Evolutionary conservation across 768 basidiomycete species (phyloP).

Genomic region (Butyriboletus loyo): DNA sequence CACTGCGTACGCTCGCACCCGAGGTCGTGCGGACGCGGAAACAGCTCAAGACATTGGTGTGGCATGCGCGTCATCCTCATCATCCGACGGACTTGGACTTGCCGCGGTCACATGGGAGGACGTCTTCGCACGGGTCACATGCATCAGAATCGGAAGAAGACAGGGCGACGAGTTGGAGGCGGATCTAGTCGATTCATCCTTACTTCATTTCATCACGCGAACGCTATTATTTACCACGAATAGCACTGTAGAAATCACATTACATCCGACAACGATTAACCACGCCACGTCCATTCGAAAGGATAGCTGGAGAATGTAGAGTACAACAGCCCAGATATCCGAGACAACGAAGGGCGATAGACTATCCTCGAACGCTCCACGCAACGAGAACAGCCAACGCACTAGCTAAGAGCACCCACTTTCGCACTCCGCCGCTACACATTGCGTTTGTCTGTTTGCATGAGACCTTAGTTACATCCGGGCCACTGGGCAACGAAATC

Average conservation of each 20-base stretch:
- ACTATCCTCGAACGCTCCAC: background rate
- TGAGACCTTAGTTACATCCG: constrained; percentile 9
- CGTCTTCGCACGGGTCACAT: constrained; percentile 6
- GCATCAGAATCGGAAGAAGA: constrained; percentile 21
- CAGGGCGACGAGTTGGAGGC: constrained; percentile 15
- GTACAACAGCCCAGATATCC: background rate
- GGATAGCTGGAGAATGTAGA: background rate
- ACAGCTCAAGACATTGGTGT: constrained; percentile 26
- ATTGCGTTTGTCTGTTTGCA: background rate
- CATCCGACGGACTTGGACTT: background rate
- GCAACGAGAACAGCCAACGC: constrained; percentile 6
- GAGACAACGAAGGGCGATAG: background rate
- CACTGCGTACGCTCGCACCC: constrained; percentile 19
- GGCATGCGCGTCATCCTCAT: constrained; percentile 17
- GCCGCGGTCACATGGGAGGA: background rate
- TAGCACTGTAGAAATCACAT: background rate
- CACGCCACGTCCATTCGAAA: background rate
- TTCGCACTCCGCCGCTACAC: background rate
- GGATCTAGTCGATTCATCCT: background rate
- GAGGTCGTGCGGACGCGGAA: constrained; percentile 27
- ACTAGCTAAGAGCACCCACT: constrained; percentile 7
- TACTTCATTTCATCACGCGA: background rate
- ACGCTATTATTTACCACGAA: background rate
- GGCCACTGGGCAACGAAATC: background rate
- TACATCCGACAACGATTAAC: background rate